A percentile compares a stretch with the other conserved stretches of the same genome.
Evolutionary conservation across 2,329 filamentous ascomycete genomes (phyloP).

Genomic region (Xylariales sp.): DNA sequence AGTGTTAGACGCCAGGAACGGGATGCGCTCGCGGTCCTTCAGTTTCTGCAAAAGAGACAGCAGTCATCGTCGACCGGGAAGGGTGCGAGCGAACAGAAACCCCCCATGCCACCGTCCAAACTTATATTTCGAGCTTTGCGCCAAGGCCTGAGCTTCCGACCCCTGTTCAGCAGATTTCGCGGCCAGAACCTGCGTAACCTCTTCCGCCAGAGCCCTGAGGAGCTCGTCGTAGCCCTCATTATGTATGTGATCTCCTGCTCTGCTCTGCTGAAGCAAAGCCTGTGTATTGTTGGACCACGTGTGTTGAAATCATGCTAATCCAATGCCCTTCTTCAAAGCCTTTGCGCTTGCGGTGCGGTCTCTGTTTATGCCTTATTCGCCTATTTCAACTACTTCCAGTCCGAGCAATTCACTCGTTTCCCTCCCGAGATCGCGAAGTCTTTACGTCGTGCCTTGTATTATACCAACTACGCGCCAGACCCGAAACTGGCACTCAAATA

Average conservation of each 20-base stretch:
- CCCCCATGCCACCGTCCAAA: conserved; percentile 44
- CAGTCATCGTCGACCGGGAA: conserved; percentile 41
- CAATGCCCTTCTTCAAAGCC: conserved; percentile 44
- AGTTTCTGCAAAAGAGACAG: conserved; percentile 44
- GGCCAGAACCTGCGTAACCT: conserved; percentile 54
- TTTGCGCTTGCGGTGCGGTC: conserved; percentile 51
- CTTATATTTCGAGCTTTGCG: conserved; percentile 49
- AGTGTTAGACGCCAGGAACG: conserved; percentile 20
- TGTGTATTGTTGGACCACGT: background rate
- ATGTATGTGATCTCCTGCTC: conserved; percentile 50
- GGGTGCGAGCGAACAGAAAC: conserved; percentile 39
- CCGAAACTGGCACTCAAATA: conserved; percentile 82
- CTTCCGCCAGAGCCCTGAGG: conserved; percentile 58
- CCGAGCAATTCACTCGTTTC: conserved; percentile 65
- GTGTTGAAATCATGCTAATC: conserved; percentile 41
- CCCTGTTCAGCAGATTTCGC: conserved; percentile 53
- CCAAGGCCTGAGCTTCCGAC: conserved; percentile 51
- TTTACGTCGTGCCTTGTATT: conserved; percentile 87
- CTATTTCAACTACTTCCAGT: conserved; percentile 68
- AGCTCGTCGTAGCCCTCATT: conserved; percentile 56
- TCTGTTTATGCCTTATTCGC: conserved; percentile 55
- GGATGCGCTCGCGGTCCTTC: conserved; percentile 29
- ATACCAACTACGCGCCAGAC: conserved; percentile 80
- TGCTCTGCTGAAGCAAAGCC: background rate
- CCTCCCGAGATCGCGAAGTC: conserved; percentile 80